Evolutionary conservation across 371 early-diverging fungal species (phyloP).

Genomic region (Mortierella sp.): DNA sequence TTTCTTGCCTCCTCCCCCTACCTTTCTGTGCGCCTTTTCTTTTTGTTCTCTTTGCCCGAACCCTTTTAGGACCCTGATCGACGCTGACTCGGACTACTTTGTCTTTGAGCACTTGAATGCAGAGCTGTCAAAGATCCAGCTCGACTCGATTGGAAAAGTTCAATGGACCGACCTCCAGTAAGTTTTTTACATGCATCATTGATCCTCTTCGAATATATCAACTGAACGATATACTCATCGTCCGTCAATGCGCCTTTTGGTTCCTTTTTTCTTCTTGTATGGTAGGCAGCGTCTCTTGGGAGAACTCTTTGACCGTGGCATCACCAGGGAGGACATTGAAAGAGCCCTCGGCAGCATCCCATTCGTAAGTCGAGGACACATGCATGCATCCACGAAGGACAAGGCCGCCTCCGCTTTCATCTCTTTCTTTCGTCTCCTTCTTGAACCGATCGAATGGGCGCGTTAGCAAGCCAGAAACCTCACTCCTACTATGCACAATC

Average conservation of each 20-base stretch:
- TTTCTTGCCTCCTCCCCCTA: too few species aligned
- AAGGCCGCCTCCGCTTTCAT: too few species aligned
- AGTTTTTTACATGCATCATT: conserved; percentile 8
- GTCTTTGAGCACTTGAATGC: conserved; percentile 64
- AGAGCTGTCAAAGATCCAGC: conserved; percentile 53
- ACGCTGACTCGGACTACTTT: conserved; percentile 78
- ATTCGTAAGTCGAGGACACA: conserved; percentile 65
- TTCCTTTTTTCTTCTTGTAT: not conserved
- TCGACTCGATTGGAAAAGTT: conserved; percentile 38
- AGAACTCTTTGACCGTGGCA: conserved; percentile 67
- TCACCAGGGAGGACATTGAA: conserved; percentile 64
- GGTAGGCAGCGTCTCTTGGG: conserved; percentile 66
- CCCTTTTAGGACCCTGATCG: conserved; percentile 72
- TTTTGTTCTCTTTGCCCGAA: not conserved
- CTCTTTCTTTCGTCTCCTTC: not conserved
- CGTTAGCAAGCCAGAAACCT: not conserved
- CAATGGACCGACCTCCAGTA: conserved; percentile 86
- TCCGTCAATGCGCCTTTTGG: not conserved
- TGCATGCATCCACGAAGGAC: not conserved
- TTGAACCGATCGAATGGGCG: conserved; percentile 2
- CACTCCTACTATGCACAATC: not conserved
- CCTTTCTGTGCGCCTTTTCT: not conserved
- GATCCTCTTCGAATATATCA: not conserved
- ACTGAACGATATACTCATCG: too few species aligned
- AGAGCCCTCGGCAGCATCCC: conserved; percentile 63